Conservation (phyloP, 805 yeast species). For the Cyberlindnera samutprakarnensis region DNA sequence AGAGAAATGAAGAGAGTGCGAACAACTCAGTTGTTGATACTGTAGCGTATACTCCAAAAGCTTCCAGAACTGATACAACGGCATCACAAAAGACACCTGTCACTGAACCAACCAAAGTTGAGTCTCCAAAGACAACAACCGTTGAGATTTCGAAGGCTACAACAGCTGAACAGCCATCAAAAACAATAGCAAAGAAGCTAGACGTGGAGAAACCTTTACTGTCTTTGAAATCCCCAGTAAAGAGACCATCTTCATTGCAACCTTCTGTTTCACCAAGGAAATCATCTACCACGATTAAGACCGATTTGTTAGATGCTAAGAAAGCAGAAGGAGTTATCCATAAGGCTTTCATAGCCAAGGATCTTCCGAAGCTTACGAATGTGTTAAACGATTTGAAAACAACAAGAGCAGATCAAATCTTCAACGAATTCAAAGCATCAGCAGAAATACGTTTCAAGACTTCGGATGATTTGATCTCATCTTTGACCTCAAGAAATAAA, state of each 20-base stretch:
- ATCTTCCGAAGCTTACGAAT: constrained; percentile 13
- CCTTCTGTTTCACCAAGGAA: too few relatives aligned
- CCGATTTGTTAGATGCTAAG: constrained; percentile 6
- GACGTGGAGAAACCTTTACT: too few relatives aligned
- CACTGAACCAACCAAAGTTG: too few relatives aligned
- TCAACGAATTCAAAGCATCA: constrained; percentile 14
- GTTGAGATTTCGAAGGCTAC: too few relatives aligned
- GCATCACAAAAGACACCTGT: too few relatives aligned
- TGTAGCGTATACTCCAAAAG: too few relatives aligned
- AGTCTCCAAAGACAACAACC: too few relatives aligned
- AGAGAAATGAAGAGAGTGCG: too few relatives aligned
- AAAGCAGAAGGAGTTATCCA: constrained; percentile 8
- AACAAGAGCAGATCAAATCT: constrained; percentile 15
- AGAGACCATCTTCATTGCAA: neutral
- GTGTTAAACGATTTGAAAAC: constrained; percentile 21
- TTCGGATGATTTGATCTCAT: constrained; percentile 19
- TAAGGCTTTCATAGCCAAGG: constrained; percentile 15
- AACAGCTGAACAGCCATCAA: neutral
- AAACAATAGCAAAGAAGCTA: neutral
- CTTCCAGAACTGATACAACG: too few relatives aligned
- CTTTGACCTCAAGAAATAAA: constrained; percentile 14
- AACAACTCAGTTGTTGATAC: constrained; percentile 1
- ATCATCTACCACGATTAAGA: too few relatives aligned
- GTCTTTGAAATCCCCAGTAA: constrained; percentile 15
- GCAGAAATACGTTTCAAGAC: constrained; percentile 17